A percentile compares a stretch with the other conserved stretches of the same genome.
Evolutionary conservation across 2,329 filamentous ascomycete genomes (phyloP).

Genomic region (Dendryphion nanum): DNA sequence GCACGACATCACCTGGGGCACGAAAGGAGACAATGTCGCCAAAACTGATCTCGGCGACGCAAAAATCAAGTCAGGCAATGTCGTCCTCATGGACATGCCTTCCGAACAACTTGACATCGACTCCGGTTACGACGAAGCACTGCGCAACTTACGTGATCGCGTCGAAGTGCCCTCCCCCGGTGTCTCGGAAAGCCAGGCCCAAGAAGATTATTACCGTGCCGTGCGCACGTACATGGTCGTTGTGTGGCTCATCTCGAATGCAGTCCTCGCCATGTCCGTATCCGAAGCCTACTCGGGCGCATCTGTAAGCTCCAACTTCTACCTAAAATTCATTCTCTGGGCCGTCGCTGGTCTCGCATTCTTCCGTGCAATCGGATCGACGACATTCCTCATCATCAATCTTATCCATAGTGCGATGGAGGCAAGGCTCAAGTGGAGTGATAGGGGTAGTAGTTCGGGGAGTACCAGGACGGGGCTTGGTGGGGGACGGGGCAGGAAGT

Average conservation of each 20-base stretch:
- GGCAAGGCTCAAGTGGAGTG: conserved; percentile 66
- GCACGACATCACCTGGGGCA: conserved; percentile 98
- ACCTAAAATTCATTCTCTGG: conserved; percentile 93
- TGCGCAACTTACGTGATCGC: conserved; percentile 91
- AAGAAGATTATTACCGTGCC: conserved; percentile 98
- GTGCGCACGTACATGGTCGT: conserved; percentile 98
- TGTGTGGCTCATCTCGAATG: conserved; percentile 89
- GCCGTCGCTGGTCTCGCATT: conserved; percentile 79
- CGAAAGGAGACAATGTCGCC: conserved; percentile 95
- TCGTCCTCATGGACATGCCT: conserved; percentile 96
- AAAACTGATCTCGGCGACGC: conserved; percentile 90
- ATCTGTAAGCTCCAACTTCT: conserved; percentile 77
- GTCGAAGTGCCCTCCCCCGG: conserved; percentile 70
- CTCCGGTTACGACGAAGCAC: conserved; percentile 92
- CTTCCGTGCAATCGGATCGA: conserved; percentile 81
- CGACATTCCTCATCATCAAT: conserved; percentile 81
- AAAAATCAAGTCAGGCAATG: conserved; percentile 67
- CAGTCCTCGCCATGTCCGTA: conserved; percentile 88
- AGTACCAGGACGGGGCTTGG: conserved; percentile 25
- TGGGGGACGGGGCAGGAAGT: conserved; percentile 24
- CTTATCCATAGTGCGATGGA: conserved; percentile 82
- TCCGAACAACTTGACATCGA: conserved; percentile 98
- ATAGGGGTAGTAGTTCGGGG: conserved; percentile 17
- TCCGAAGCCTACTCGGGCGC: conserved; percentile 77
- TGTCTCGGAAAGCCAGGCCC: conserved; percentile 74